Base-by-base conservation (phyloP, 306 rosid genomes). In the Trichosanthes cucumerina region DNA sequence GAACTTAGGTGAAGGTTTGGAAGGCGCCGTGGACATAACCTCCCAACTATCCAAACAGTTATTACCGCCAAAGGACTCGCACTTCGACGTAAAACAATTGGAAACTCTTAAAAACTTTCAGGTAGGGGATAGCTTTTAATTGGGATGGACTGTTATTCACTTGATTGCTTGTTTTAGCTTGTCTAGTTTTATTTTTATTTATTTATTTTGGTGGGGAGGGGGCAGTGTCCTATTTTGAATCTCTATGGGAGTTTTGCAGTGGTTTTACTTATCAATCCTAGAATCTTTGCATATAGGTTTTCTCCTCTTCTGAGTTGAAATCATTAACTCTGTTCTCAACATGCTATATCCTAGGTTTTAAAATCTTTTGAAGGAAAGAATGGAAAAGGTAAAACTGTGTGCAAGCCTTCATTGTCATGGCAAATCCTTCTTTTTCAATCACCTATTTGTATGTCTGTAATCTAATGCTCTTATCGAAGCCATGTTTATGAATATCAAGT, bases 101-200 rank as follows among this genome's bases (percentile, higher is more conserved):
- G 93, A 92, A 85, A 84, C 83, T 46, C 86, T 95, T 77, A 60
- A 86, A 80, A 85, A 88, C 85, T 88, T 86, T 77, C 97, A 95
- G 99, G 99, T 95, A 85, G 43, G 49, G 38, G 6, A 34, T 53
- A 9, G 0, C 36, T 36, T 65, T 65, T 65, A 38, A 4, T 36
- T 65, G 13, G 60, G 60, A 21, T 56, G 49, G 28, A 38, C 28
- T 18, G 23, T n/a, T 16, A 50, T 50, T 33, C 47, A 31, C 16
- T 75, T n/a, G 4, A 75, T 53, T 49, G 44, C 64, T 10, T 49
- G 7, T 24, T 73, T 50, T 73, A 50, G 54, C 38, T 43, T 44
- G 15, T 19, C 14, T 41, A 18, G 31, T 71, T 65, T 16, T n/a
- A 18, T 9, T 65, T 57, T 56, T 3, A 58, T 26, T 10, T 3